Percentiles rank a stretch among this genome's conserved stretches.
phyloP scores from a whole-genome alignment of 306 rosid species.

The Lithocarpus polystachyus region DNA sequence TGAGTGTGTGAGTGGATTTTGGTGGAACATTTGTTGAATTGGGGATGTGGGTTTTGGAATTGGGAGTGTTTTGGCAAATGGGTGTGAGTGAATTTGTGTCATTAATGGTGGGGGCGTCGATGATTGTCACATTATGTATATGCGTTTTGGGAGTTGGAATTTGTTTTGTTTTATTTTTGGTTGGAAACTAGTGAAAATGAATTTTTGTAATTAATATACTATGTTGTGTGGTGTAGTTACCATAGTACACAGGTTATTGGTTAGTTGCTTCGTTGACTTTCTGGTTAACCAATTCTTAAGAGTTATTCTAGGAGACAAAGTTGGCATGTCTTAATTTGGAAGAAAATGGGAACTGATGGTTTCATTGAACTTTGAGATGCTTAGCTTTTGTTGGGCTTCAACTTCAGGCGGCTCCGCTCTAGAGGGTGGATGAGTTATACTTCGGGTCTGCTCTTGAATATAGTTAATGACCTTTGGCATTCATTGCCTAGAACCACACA shows the following conservation, averaged over 20 bases:
- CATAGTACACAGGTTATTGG: conserved; percentile 20
- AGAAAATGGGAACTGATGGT: conserved; percentile 31
- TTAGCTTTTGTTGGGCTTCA: conserved; percentile 18
- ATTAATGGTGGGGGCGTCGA: not conserved
- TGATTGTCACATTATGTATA: not conserved
- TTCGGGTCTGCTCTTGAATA: conserved; percentile 18
- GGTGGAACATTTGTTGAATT: conserved; percentile 1
- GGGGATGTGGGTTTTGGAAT: not conserved
- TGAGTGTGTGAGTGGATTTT: conserved; percentile 17
- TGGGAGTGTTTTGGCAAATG: conserved; percentile 11
- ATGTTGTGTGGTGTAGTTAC: conserved; percentile 18
- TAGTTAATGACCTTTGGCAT: conserved; percentile 12
- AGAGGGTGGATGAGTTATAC: conserved; percentile 25
- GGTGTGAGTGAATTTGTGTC: not conserved
- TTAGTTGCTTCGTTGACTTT: conserved; percentile 21
- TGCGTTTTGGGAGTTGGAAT: conserved; percentile 10
- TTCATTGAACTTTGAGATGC: conserved; percentile 30
- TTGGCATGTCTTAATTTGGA: conserved; percentile 36
- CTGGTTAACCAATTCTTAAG: conserved; percentile 13
- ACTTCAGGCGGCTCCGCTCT: conserved; percentile 21
- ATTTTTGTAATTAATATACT: conserved; percentile 30
- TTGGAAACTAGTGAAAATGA: conserved; percentile 25
- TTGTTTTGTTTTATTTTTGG: not conserved
- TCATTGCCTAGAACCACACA: conserved; percentile 17
- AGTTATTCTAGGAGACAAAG: conserved; percentile 34